phyloP scores from a whole-genome alignment of 192 early-diverging fungal genomes.

The Thoreauomyces humboldtii region DNA sequence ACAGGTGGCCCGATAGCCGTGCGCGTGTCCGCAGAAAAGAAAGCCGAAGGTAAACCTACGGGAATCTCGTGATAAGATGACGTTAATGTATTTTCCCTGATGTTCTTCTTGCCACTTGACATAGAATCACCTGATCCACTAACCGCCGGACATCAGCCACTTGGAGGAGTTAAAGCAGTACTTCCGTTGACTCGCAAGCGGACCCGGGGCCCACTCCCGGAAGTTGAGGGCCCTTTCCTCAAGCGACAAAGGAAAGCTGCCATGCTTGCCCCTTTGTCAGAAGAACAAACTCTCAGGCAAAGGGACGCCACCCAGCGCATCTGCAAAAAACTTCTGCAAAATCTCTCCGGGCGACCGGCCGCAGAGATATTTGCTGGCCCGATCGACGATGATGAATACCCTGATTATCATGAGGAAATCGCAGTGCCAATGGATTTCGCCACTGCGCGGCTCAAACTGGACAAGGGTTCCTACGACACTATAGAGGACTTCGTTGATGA shows the following conservation, averaged over 20 bases:
- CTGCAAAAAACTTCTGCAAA: neutral
- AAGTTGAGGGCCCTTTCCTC: neutral
- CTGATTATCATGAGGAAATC: slow-evolving; percentile 12
- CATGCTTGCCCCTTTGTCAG: too few relatives aligned
- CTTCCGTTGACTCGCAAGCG: neutral
- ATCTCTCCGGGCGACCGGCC: neutral
- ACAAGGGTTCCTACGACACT: neutral
- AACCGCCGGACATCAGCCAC: neutral
- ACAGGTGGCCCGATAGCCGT: too few relatives aligned
- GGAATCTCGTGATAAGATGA: too few relatives aligned
- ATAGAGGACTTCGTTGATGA: slow-evolving; percentile 12
- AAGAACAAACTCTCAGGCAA: too few relatives aligned
- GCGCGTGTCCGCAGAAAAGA: too few relatives aligned
- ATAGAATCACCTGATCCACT: too few relatives aligned
- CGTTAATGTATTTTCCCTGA: too few relatives aligned
- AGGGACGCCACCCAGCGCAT: too few relatives aligned
- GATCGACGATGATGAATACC: neutral
- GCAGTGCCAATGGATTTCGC: slow-evolving; percentile 26
- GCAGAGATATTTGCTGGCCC: slow-evolving; percentile 3
- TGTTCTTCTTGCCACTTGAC: too few relatives aligned
- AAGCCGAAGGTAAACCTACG: too few relatives aligned
- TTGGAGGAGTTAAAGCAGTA: neutral
- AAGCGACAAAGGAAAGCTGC: too few relatives aligned
- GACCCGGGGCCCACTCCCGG: too few relatives aligned
- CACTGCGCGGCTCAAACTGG: slow-evolving; percentile 1